These are phyloP conservation scores for Heterobasidion occidentale DNA, from an alignment of 1,284 basidiomycete species.

Conservation along the genomic window DNA sequence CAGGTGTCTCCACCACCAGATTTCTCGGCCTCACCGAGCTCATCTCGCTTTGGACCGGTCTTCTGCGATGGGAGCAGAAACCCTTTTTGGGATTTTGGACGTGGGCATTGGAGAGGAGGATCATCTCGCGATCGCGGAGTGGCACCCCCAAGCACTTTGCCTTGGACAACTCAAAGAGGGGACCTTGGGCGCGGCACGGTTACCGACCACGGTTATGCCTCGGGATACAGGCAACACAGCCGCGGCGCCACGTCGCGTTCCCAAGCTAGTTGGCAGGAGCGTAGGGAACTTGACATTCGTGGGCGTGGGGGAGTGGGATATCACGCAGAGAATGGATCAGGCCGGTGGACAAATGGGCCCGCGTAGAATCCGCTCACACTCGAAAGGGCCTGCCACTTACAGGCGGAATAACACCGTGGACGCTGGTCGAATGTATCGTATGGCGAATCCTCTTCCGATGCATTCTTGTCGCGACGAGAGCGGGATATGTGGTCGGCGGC, in stretches of 20 bases:
- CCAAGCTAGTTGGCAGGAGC: not conserved
- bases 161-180: not conserved
- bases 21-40: slow-evolving; percentile 3
- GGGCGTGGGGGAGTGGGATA: slow-evolving; percentile 1
- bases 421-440: too few relatives aligned
- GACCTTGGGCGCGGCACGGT: not conserved
- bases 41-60: not conserved
- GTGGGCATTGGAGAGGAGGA: not conserved
- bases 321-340: not conserved
- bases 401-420: too few relatives aligned
- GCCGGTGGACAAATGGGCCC: slow-evolving; percentile 5
- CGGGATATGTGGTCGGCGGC: not conserved
- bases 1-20: slow-evolving; percentile 28
- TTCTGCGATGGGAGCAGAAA: not conserved
- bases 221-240: not conserved
- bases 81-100: not conserved
- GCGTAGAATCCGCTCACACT: slow-evolving; percentile 5
- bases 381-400: not conserved
- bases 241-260: not conserved
- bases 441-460: too few relatives aligned
- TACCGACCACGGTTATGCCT: not conserved
- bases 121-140: not conserved
- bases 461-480: not conserved
- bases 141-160: not conserved
- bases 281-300: too few relatives aligned